Base-by-base conservation (phyloP, 1,139 yeast genomes). In the Saccharomyces hybrid region DNA sequence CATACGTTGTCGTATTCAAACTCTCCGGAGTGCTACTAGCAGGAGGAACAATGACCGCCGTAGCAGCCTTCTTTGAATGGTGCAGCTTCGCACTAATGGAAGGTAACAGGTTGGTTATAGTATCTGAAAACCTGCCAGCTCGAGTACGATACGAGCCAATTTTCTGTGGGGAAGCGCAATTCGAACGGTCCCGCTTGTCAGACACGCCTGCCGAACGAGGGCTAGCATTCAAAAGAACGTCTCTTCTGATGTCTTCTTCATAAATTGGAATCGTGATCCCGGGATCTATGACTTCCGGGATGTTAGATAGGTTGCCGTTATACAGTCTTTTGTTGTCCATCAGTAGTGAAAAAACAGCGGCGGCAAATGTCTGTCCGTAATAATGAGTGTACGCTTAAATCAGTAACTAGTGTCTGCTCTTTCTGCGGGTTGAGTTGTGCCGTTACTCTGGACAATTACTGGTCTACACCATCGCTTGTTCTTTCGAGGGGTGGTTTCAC, bases 251-350 rank as follows among this genome's bases (percentile, higher is more conserved):
- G 20, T 57, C 60, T 25, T 57, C 60, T 41, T 57, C 60, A 51
- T 59, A 62, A 42, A 61, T 59, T 13, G 64, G 66, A 49, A 61
- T 58, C 23, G 63, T 61, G 42, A 60, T 58, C 26, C 64, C 64
- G 0, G 66, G 64, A 51, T 61, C 63, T 48, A 61, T 61, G 4
- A 61, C 62, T 42, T 61, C 63, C 28, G 65, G 65, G 27, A 62
- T 60, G 48, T 62, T 60, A 26, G 61, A 55, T 52, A 61, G 52
- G 20, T 50, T 50, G 16, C 54, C 56, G 20, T 55, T 53, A 31
- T 53, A 48, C 27, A 46, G 14, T 28, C 46, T 23, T 51, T 51
- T 55, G 26, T 51, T 55, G 34, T 55, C 55, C 28, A 46, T 46
- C 20, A 38, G 41, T 16, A 14, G 41, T 8, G 16, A 28, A 2